A percentile compares a stretch with the other conserved stretches of the same genome.
These are phyloP conservation scores for Trypethelium eluteriae DNA, from an alignment of 495 filamentous ascomycete species.

Conservation along the genomic window DNA sequence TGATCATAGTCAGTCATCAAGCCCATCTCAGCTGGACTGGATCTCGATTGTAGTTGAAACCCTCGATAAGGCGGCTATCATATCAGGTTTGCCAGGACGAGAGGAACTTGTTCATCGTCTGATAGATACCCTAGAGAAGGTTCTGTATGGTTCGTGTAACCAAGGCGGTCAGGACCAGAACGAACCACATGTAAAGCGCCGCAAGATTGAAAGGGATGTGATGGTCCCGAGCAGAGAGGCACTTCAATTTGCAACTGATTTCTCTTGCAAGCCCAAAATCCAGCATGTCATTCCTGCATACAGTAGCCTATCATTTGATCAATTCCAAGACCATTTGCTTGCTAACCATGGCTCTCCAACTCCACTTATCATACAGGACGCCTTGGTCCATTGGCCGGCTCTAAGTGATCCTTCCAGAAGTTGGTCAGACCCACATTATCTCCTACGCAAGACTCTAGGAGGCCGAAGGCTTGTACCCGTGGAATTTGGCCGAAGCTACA, in stretches of 20 bases:
- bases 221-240: neutral
- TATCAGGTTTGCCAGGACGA: slow-evolving; percentile 66
- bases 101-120: slow-evolving; percentile 52
- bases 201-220: slow-evolving; percentile 4
- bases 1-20: neutral
- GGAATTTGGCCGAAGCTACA: slow-evolving; percentile 85
- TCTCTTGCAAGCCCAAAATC: neutral
- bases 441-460: slow-evolving; percentile 63
- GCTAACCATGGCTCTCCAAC: slow-evolving; percentile 32
- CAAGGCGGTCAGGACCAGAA: neutral
- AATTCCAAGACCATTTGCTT: slow-evolving; percentile 48
- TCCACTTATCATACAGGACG: slow-evolving; percentile 64
- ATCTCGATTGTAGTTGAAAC: slow-evolving; percentile 46
- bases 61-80: slow-evolving; percentile 74
- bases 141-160: slow-evolving; percentile 13
- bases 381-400: slow-evolving; percentile 70
- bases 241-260: neutral
- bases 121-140: slow-evolving; percentile 40
- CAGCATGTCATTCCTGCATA: neutral
- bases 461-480: slow-evolving; percentile 78
- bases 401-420: slow-evolving; percentile 44
- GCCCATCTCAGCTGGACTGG: slow-evolving; percentile 23
- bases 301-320: neutral
- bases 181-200: neutral
- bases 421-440: slow-evolving; percentile 70